Evolutionary conservation across 768 basidiomycete species (phyloP), one percentile per base, ranked within the genome.

Genomic region (Boletus speciosus): DNA sequence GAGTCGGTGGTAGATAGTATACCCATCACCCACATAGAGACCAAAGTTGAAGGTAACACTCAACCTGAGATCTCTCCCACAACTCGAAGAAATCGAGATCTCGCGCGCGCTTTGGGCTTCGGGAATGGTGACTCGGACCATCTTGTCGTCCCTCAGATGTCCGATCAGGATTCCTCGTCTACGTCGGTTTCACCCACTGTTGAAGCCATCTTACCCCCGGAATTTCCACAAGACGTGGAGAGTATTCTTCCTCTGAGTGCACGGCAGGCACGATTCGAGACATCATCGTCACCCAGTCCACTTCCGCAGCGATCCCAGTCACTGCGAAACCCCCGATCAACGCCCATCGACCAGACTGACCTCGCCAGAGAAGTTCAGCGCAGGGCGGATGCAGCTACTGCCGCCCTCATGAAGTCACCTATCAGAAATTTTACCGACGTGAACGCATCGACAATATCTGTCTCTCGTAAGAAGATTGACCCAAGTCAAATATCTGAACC

Each of bases 91-190:
- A 85, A 86, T 58, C 76, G 86, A 59, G 86, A 88, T 63, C 77
- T 93, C n/a, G 86, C 89, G 2, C 84, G 85, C 52, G 85, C 83
- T 16, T 72, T 93, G 39, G 69, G 69, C 15, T 90, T 92, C 61
- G 88, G 86, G 16, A 69, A 64, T 16, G 77, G 79, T 51, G 75
- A 73, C 27, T 63, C 65, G 32, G 62, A 70, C 35, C 59, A 25
- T 23, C 57, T 67, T 34, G 35, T 66, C 15, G 58, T 57, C 19
- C 60, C 70, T 38, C 58, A 64, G 45, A 46, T 56, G 32, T 55
- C 59, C 39, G 51, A 54, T 43, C 65, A 62, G n/a, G 65, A 65
- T 29, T 63, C 68, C 41, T 64, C 67, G 25, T 58, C 71, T 53
- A 55, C 67, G 19, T 66, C 71, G 8, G 49, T 66, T 45, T 67